A percentile compares a stretch with the other conserved stretches of the same genome.
These are phyloP conservation scores for Debaryomyces psychrophilus DNA, from an alignment of 1,139 yeast species.

Conservation along the genomic window DNA sequence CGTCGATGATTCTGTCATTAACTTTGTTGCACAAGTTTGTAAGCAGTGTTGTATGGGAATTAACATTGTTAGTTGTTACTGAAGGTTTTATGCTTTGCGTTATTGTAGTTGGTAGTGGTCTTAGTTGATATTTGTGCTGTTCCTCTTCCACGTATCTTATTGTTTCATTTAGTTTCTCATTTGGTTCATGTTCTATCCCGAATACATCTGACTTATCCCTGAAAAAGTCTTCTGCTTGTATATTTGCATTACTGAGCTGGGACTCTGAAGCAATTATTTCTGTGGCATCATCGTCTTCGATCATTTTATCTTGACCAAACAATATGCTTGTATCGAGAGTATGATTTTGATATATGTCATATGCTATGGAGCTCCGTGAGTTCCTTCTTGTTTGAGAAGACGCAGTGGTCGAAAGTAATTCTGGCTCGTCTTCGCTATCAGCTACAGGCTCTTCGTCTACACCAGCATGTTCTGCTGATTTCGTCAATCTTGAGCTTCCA, in stretches of 20 bases:
- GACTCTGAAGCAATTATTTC: slow-evolving; percentile 1
- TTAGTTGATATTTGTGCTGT: no score
- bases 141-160: neutral
- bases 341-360: neutral
- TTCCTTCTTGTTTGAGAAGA: slow-evolving; percentile 2
- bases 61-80: neutral
- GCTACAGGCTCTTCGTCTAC: slow-evolving; percentile 11
- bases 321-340: slow-evolving; percentile 4
- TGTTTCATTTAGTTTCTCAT: neutral
- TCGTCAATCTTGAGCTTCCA: neutral
- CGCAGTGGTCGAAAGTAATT: slow-evolving; percentile 10
- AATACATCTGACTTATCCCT: slow-evolving; percentile 1
- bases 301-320: neutral
- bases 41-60: neutral
- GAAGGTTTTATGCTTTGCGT: no score
- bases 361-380: slow-evolving; percentile 2
- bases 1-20: neutral
- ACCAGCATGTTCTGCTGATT: neutral
- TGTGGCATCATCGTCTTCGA: neutral
- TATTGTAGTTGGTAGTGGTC: neutral
- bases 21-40: neutral
- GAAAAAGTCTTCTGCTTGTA: slow-evolving; percentile 6
- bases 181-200: neutral
- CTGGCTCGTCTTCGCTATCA: slow-evolving; percentile 20
- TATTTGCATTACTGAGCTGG: slow-evolving; percentile 8